These are phyloP conservation scores for Candida takata DNA, from an alignment of 805 yeast species.

Conservation along the genomic window DNA sequence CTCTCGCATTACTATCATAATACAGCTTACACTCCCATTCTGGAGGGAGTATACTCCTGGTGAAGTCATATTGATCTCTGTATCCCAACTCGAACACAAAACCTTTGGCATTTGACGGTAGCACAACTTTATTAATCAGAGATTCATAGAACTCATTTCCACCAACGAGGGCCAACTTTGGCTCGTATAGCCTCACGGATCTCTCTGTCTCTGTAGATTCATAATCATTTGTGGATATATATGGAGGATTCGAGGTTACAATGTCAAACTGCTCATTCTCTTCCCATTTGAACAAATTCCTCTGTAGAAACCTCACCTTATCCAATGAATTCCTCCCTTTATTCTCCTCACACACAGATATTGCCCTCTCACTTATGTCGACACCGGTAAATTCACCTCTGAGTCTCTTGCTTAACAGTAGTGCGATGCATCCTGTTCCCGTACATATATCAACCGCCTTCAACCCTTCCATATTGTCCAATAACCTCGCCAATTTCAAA, in stretches of 20 bases:
- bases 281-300: conserved; percentile 7
- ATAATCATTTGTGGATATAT: conserved; percentile 50
- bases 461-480: conserved; percentile 1
- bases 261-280: conserved; percentile 33
- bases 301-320: conserved; percentile 6
- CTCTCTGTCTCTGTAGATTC: conserved; percentile 35
- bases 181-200: conserved; percentile 72
- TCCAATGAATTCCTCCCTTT: conserved; percentile 8
- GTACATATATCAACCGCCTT: conserved; percentile 67
- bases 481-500: conserved; percentile 27
- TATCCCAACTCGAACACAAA: conserved; percentile 79
- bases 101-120: conserved; percentile 37
- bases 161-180: conserved; percentile 73
- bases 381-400: conserved; percentile 34
- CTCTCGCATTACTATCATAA: conserved; percentile 43
- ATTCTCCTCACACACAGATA: conserved; percentile 44
- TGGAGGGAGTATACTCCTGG: conserved; percentile 20
- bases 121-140: conserved; percentile 40
- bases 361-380: conserved; percentile 52
- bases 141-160: conserved; percentile 62
- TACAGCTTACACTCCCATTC: conserved; percentile 45
- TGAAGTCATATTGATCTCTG: conserved; percentile 43
- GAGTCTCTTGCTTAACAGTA: conserved; percentile 35
- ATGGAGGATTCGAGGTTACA: conserved; percentile 88
- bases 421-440: conserved; percentile 83